Evolutionary conservation across 2,329 filamentous ascomycete species (phyloP).

Genomic region (Trichophyton rubrum): DNA sequence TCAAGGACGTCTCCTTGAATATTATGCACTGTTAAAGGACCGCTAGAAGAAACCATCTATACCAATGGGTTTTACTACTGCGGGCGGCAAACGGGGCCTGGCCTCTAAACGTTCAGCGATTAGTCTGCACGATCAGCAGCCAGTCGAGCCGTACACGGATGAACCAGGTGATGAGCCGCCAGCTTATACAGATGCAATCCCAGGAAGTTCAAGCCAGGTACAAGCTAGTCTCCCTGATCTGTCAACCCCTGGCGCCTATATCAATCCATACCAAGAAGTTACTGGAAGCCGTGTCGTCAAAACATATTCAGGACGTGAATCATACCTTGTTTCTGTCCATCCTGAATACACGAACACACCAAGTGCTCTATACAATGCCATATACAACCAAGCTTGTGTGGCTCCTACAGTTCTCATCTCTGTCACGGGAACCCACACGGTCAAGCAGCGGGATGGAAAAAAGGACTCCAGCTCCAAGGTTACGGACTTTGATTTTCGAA

Average conservation of each 20-base stretch:
- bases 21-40: background rate
- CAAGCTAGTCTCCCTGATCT: background rate
- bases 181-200: background rate
- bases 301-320: background rate
- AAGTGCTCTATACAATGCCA: constrained; percentile 16
- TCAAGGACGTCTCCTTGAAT: background rate
- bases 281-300: background rate
- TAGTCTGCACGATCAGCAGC: constrained; percentile 1
- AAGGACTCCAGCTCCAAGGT: constrained; percentile 18
- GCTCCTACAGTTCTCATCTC: constrained; percentile 35
- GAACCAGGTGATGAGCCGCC: background rate
- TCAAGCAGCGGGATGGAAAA: constrained; percentile 20
- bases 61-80: background rate
- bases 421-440: constrained; percentile 42
- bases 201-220: background rate
- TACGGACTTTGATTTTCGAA: constrained; percentile 22
- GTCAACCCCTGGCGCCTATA: background rate
- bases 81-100: background rate
- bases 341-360: constrained; percentile 16
- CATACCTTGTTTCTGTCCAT: constrained; percentile 23
- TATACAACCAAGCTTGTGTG: constrained; percentile 19
- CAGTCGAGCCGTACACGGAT: background rate
- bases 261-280: background rate
- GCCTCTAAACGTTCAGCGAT: background rate
- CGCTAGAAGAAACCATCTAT: background rate